Percentiles rank a stretch among this genome's conserved stretches.
phyloP scores from a whole-genome alignment of 2,329 filamentous ascomycete species.

The Alternaria ventricosa region DNA sequence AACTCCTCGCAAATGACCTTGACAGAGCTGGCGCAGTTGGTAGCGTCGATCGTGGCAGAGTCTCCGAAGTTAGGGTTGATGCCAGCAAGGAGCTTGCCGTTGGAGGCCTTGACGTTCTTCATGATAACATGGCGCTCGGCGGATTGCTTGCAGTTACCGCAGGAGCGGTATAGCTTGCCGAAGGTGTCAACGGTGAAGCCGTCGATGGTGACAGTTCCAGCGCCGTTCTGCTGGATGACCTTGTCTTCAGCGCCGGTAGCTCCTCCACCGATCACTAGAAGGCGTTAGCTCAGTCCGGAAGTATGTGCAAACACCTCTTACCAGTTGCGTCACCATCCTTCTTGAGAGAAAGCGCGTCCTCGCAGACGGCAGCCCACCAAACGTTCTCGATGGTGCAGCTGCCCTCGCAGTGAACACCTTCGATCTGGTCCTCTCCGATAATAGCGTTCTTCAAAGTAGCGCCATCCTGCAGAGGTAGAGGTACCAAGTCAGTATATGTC shows the following conservation, averaged over 20 bases:
- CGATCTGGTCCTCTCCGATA: slow-evolving; percentile 51
- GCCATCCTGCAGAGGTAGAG: not conserved
- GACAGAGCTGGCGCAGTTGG: slow-evolving; percentile 34
- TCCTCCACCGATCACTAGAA: slow-evolving; percentile 49
- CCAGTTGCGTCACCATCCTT: slow-evolving; percentile 22
- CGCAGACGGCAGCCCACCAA: slow-evolving; percentile 45
- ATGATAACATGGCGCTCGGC: slow-evolving; percentile 54
- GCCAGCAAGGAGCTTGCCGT: slow-evolving; percentile 54
- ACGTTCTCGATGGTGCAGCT: slow-evolving; percentile 56
- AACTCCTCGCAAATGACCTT: slow-evolving; percentile 45
- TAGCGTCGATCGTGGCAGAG: slow-evolving; percentile 55
- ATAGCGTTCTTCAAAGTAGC: not conserved
- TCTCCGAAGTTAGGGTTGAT: slow-evolving; percentile 62
- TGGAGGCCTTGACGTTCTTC: slow-evolving; percentile 52
- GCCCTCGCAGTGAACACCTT: slow-evolving; percentile 46
- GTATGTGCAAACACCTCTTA: not conserved
- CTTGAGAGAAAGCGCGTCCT: slow-evolving; percentile 50
- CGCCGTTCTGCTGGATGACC: slow-evolving; percentile 53
- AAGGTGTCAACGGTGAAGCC: slow-evolving; percentile 43
- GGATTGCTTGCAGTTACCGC: slow-evolving; percentile 57
- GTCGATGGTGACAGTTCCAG: slow-evolving; percentile 49
- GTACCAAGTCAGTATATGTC: not conserved
- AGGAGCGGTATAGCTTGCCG: slow-evolving; percentile 55
- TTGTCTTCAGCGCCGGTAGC: slow-evolving; percentile 50
- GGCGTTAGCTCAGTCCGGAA: not conserved